phyloP scores from a whole-genome alignment of 1,139 yeast genomes.

The Candida freyschussii region DNA sequence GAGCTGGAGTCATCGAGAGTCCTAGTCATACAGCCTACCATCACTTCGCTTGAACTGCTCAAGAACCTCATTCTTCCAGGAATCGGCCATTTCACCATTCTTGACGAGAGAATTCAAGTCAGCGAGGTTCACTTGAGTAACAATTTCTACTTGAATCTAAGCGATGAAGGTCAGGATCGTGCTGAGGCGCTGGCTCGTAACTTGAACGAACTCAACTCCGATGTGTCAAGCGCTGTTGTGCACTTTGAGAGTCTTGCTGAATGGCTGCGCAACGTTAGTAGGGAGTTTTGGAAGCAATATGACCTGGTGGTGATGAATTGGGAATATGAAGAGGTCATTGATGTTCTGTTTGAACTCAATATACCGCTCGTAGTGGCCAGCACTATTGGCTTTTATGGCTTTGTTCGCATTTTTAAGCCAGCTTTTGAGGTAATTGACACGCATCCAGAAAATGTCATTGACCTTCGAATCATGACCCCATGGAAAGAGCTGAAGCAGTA shows the following conservation, averaged over 20 bases:
- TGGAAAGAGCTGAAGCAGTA: constrained; percentile 67
- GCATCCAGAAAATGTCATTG: constrained; percentile 62
- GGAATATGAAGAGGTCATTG: constrained; percentile 28
- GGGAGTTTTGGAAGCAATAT: constrained; percentile 46
- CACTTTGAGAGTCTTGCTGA: constrained; percentile 21
- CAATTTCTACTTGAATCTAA: constrained; percentile 56
- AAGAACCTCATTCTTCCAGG: constrained; percentile 85
- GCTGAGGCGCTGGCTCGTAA: constrained; percentile 38
- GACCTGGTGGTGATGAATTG: constrained; percentile 43
- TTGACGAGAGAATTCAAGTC: constrained; percentile 41
- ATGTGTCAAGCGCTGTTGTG: constrained; percentile 35
- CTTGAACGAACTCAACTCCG: constrained; percentile 57
- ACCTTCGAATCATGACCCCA: constrained; percentile 65
- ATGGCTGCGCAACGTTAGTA: constrained; percentile 21
- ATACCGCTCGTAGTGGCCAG: constrained; percentile 53
- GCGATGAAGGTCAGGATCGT: constrained; percentile 40
- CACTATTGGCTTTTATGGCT: constrained; percentile 65
- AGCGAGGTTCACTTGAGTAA: constrained; percentile 42
- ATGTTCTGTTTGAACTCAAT: constrained; percentile 38
- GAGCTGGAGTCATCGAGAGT: constrained; percentile 55
- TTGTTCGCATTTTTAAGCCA: constrained; percentile 45
- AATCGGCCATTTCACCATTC: constrained; percentile 58
- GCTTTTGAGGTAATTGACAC: constrained; percentile 69
- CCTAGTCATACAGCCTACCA: constrained; percentile 55
- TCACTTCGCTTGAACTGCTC: constrained; percentile 62